phyloP scores from a whole-genome alignment of 805 yeast species.

The Wickerhamiella domercqiae region DNA sequence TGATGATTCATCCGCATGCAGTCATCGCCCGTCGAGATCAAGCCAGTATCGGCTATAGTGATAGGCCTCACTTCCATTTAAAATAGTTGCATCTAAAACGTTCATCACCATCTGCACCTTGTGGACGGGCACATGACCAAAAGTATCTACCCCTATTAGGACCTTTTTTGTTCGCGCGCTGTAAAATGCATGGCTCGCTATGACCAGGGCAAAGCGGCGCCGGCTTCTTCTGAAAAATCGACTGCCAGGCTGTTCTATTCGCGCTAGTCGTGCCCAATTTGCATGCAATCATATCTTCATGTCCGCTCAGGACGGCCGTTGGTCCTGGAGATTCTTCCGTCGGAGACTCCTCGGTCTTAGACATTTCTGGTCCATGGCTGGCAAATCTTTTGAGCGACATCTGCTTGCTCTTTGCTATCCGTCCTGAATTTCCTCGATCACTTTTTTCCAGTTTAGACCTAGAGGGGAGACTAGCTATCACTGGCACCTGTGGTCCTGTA shows the following conservation, averaged over 20 bases:
- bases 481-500: too few species aligned
- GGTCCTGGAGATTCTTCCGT: not conserved
- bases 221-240: not conserved
- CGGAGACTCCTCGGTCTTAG: not conserved
- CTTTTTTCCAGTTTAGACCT: too few species aligned
- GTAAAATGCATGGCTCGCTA: constrained; percentile 22
- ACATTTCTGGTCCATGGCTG: not conserved
- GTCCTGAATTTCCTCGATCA: too few species aligned
- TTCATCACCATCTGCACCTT: constrained; percentile 15
- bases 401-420: not conserved
- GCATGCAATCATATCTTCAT: not conserved
- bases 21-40: too few species aligned
- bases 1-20: not conserved
- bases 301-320: not conserved
- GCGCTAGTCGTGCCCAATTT: too few species aligned
- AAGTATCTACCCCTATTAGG: constrained; percentile 26
- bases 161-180: constrained; percentile 18
- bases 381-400: not conserved
- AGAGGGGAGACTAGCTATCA: too few species aligned
- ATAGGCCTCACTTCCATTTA: constrained; percentile 20
- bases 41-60: too few species aligned
- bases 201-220: constrained; percentile 18
- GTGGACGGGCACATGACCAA: constrained; percentile 26
- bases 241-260: constrained; percentile 9
- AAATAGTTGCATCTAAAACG: constrained; percentile 23